Evolutionary conservation across 306 rosid genomes (phyloP), one percentile per base, ranked within the genome.

Genomic region (Comarum palustre): DNA sequence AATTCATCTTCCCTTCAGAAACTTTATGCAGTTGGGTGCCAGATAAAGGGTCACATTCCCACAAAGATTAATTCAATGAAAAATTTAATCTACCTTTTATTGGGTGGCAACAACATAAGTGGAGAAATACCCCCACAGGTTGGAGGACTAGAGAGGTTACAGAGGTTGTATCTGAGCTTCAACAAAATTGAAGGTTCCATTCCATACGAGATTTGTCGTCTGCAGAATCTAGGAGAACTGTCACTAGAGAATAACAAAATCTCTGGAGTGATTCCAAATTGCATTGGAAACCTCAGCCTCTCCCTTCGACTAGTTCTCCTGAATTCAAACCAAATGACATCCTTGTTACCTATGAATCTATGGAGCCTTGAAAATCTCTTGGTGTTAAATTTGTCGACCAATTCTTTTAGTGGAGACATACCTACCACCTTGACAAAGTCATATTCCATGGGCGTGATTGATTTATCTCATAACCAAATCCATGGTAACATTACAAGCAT

Each of bases 101-200:
- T 61, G 2, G 7, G 9, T 0, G 1, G 4, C 42, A 61, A 61
- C 24, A 32, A 17, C 8, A 9, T 43, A 43, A 43, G 47, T 43
- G 47, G 47, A 11, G 1, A 43, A 10, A 43, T 43, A 43, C 66
- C 66, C 1, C 5, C 61, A 0, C 59, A 80, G 46, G 27, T 84
- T 0, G 78, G 69, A 2, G 63, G 61, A 39, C 36, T 84, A 25
- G 65, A 72, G 38, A 54, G 52, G 11, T 77, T 78, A 43, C 83
- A 81, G 39, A 42, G 67, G 51, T 47, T 78, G 63, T 8, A 8
- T 46, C 80, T 77, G 62, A 24, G 52, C 52, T 47, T 47, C 20
- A 83, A 80, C 8, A 58, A 13, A 16, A 63, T 83, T 6, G 60
- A 75, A 31, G 81, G 81, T 34, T 47, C 36, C 42, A 65, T 83